Evolutionary conservation across 202 grass and related monocot genomes (phyloP), one percentile per base, ranked within the genome.

Genomic region (Zizania palustris): DNA sequence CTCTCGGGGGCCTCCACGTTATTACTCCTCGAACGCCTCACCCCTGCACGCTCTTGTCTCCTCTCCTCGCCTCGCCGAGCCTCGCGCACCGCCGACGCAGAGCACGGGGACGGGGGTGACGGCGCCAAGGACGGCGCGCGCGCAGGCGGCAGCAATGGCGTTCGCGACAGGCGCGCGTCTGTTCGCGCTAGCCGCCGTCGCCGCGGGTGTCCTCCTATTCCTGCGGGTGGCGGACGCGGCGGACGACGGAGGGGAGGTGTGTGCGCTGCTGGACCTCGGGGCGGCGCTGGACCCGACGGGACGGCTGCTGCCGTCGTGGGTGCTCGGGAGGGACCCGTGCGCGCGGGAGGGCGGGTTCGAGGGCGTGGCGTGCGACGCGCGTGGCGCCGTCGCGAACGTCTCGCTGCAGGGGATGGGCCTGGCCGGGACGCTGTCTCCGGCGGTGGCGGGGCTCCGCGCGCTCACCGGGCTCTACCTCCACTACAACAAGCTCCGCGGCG

Each of bases 381-480:
- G 72, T 56, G 95, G 95, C 13, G 89, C 78, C 40, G 89, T 98
- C 53, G 91, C 95, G 20, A 98, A 98, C 73, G 83, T 98, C 44
- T 98, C 95, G 69, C 87, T 98, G 55, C 95, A 92, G 79, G 95
- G 91, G 45, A 94, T 85, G 70, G 89, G 87, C 36, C 88, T 98
- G 70, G 45, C 83, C 22, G 91, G 95, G 43, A 81, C 83, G 79
- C 91, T 98, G 6, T 39, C 95, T 11, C 87, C 91, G 38, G 89
- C 89, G 48, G 67, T 98, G 9, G 71, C 87, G 7, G 84, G 73
- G 0, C 95, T 98, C 71, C 77, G 58, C 43, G 79, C 79, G 62
- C 90, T 98, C 67, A 90, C 85, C 0, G 91, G 91, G 3, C 86
- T 98, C 3, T 98, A 98, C 82, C 87, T 98, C 70, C 95, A 98